Evolutionary conservation across 23 red algal genomes (phyloP).

Genomic region (Agarophyton chilense): DNA sequence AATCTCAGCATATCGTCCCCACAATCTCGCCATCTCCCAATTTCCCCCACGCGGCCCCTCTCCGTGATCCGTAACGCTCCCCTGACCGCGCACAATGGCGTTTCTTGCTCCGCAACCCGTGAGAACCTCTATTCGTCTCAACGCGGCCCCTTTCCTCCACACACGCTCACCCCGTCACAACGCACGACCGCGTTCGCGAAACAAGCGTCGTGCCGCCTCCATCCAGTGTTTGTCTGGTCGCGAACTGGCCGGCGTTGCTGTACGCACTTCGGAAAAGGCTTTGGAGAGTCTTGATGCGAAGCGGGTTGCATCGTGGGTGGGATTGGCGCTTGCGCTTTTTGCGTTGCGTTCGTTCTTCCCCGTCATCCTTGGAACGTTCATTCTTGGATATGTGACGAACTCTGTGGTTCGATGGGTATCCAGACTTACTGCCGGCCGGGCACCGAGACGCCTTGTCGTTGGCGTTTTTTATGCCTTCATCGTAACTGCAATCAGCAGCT

Average conservation of each 20-base stretch:
- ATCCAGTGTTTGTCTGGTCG: constrained; percentile 37
- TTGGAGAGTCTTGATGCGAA: constrained; percentile 47
- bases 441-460: constrained; percentile 78
- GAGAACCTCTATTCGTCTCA: neutral
- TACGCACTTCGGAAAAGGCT: constrained; percentile 32
- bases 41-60: neutral
- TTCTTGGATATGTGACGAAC: constrained; percentile 87
- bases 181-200: constrained; percentile 2
- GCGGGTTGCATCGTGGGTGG: constrained; percentile 74
- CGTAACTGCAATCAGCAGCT: constrained; percentile 70
- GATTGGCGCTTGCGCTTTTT: constrained; percentile 35
- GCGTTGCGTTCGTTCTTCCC: constrained; percentile 87
- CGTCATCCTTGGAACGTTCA: constrained; percentile 92
- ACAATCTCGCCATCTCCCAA: neutral
- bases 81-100: neutral
- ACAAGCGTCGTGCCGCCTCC: constrained; percentile 13
- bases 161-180: neutral
- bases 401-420: constrained; percentile 71
- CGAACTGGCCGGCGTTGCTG: constrained; percentile 45
- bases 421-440: constrained; percentile 12
- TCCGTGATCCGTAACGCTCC: neutral
- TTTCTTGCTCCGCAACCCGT: constrained; percentile 11
- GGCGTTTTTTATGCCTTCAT: constrained; percentile 84
- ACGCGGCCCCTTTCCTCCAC: neutral
- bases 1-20: neutral